These are phyloP conservation scores for Fusarium udum DNA, from an alignment of 2,329 filamentous ascomycete species.

Conservation along the genomic window DNA sequence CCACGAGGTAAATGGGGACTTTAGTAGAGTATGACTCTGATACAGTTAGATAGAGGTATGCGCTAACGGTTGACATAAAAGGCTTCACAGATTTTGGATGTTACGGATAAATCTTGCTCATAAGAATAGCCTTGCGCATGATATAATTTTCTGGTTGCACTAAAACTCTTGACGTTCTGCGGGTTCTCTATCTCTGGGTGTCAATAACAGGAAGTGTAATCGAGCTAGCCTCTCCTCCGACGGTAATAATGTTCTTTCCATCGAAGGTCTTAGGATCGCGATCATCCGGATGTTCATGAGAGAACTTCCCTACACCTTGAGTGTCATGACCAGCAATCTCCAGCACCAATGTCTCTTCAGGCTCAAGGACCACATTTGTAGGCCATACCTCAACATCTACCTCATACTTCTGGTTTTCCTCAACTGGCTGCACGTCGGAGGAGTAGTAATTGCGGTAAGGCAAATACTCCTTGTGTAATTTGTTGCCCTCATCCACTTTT, in stretches of 20 bases:
- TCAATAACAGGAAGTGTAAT: not conserved
- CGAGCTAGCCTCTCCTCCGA: not conserved
- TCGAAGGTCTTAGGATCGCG: not conserved
- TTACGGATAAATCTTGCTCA: too few relatives aligned
- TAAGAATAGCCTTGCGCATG: not conserved
- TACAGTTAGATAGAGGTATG: not conserved
- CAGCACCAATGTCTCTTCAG: constrained; percentile 61
- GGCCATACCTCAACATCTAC: constrained; percentile 73
- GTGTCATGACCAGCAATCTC: constrained; percentile 66
- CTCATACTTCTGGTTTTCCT: constrained; percentile 62
- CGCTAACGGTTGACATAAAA: too few relatives aligned
- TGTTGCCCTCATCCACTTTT: constrained; percentile 54
- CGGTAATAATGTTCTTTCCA: not conserved
- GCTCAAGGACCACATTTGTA: constrained; percentile 62
- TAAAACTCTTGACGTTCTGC: fast-evolving
- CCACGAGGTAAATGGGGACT: too few relatives aligned
- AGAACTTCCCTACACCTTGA: constrained; percentile 66
- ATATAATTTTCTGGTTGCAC: fast-evolving
- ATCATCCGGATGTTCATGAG: constrained; percentile 61
- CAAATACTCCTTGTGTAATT: constrained; percentile 61
- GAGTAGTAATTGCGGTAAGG: constrained; percentile 66
- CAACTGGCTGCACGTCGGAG: constrained; percentile 63
- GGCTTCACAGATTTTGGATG: too few relatives aligned
- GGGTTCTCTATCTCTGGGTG: fast-evolving
- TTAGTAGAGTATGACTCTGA: not conserved